Evolutionary conservation across 352 stramenopile genomes (phyloP).

Genomic region (Phytophthora foliorum): DNA sequence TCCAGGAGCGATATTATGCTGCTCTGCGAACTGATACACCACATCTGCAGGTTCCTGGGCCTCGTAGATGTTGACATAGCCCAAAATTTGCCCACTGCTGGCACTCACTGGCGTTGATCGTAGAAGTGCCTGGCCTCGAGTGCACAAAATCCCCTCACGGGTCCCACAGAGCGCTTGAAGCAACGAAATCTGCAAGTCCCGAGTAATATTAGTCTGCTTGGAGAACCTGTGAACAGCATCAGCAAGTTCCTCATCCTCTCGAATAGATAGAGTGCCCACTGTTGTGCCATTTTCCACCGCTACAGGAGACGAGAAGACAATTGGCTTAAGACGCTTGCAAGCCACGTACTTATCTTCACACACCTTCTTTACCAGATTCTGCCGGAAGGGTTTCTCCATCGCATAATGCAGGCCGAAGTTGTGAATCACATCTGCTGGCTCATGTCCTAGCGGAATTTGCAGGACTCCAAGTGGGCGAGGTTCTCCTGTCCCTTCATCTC

Average conservation of each 20-base stretch:
- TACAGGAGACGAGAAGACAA: slow-evolving; percentile 68
- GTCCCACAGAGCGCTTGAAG: slow-evolving; percentile 66
- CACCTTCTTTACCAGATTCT: slow-evolving; percentile 57
- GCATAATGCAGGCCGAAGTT: slow-evolving; percentile 52
- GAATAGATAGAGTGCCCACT: slow-evolving; percentile 49
- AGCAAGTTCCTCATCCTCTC: slow-evolving; percentile 76
- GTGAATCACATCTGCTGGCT: slow-evolving; percentile 66
- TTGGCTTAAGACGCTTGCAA: slow-evolving; percentile 54
- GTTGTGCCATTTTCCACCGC: slow-evolving; percentile 56
- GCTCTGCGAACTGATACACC: slow-evolving; percentile 72
- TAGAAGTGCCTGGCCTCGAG: slow-evolving; percentile 63
- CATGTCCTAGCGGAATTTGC: slow-evolving; percentile 57
- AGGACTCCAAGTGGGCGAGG: slow-evolving; percentile 53
- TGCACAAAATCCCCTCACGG: slow-evolving; percentile 64
- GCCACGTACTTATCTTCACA: slow-evolving; percentile 64
- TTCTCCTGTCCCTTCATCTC: slow-evolving; percentile 15
- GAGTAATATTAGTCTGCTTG: slow-evolving; percentile 57
- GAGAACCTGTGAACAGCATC: slow-evolving; percentile 76
- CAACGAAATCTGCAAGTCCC: slow-evolving; percentile 54
- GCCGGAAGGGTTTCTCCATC: slow-evolving; percentile 48
- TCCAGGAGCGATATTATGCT: slow-evolving; percentile 48
- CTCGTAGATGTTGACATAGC: slow-evolving; percentile 67
- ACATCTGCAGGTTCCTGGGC: slow-evolving; percentile 79
- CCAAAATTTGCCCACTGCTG: slow-evolving; percentile 43
- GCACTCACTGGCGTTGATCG: slow-evolving; percentile 54